Base-by-base conservation (phyloP, 2,329 filamentous ascomycete genomes). In the Cladophialophora carrionii region DNA sequence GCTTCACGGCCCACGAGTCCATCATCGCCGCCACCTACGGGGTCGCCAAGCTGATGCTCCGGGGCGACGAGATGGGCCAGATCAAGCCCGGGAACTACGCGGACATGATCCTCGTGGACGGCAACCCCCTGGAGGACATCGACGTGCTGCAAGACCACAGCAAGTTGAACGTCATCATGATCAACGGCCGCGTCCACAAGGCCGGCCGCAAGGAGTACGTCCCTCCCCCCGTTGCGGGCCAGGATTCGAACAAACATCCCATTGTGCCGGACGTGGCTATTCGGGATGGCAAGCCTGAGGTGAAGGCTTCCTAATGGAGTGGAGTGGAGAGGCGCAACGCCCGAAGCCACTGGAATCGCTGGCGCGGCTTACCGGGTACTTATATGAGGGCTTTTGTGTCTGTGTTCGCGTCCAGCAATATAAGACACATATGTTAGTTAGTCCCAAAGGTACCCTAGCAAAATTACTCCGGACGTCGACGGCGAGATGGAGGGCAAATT, bases 151-250 rank as follows among this genome's bases (percentile, higher is more conserved):
- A 82, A 76, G 66, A 82, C 29, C 78, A 79, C 59, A 73, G 74
- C 14, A 79, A 76, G 66, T 65, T 83, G 22, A 77, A 81, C 64
- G 71, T 81, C 17, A 82, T 83, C 32, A 74, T 80, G 61, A 82
- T 83, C 65, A 83, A 83, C 62, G 81, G 81, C 0, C 72, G 79
- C 4, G 73, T 83, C 10, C 79, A 82, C 65, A 82, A 82, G 64
- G 73, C 72, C 10, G 65, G 64, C 4, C 29, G 49, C 6, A 66
- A 70, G 51, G 70, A 72, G 55, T 70, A 65, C 46, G 43, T 66
- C 34, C 63, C 52, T 17, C 59, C 62, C 1, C 61, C 61, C 6
- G 41, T 65, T 10, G 60, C 61, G 12, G 57, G 57, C n/a, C 34
- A 62, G 43, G 64, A 68, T 56, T 61, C 46, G 22, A 65, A 65